Evolutionary conservation across 1,284 basidiomycete species (phyloP), one percentile per base, ranked within the genome.

Genomic region (Inonotus hispidus): DNA sequence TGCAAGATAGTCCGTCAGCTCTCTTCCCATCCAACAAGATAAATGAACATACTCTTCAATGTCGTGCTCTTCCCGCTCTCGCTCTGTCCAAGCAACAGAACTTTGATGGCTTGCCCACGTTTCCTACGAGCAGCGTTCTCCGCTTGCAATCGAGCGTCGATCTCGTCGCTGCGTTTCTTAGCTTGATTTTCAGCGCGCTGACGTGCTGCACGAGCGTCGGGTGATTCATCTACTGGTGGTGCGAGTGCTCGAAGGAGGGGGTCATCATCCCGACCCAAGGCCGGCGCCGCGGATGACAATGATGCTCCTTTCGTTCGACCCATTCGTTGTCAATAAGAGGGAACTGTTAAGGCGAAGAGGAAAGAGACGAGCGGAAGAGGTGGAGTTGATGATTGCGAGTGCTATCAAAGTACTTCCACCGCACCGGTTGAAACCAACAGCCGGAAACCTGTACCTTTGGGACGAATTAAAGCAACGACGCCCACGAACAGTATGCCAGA

Each of bases 21-120:
- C 29, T 56, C 43, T 11, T 52, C 29, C 25, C 32, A 6, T 2
- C 14, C 11, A 16, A 43, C 3, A 16, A 43, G 16, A 43, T 14
- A 16, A 16, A 5, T 21, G 25, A 32, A 66, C 75, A 58, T 64
- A 79, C 81, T 81, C 70, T 82, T 81, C 43, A 81, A 66, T 0
- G 81, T 81, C 13, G 81, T 80, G 0, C 78, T 80, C 64, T 81
- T 82, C 45, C 81, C 84, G 65, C 82, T 84, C 69, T 85, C 83
- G 57, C 82, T 81, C 72, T 85, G 84, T 14, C 85, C 85, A 52
- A 87, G 71, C 19, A 86, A 73, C 14, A 86, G 71, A 52, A 85
- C 74, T 66, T 82, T 83, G 53, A 85, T 74, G 19, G 79, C 70
- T 58, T 70, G 68, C 63, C 73, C 77, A 61, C 78, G 73, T 67